These are phyloP conservation scores for Clitopilus passeckerianus DNA, from an alignment of 768 basidiomycete genomes.

Conservation along the genomic window DNA sequence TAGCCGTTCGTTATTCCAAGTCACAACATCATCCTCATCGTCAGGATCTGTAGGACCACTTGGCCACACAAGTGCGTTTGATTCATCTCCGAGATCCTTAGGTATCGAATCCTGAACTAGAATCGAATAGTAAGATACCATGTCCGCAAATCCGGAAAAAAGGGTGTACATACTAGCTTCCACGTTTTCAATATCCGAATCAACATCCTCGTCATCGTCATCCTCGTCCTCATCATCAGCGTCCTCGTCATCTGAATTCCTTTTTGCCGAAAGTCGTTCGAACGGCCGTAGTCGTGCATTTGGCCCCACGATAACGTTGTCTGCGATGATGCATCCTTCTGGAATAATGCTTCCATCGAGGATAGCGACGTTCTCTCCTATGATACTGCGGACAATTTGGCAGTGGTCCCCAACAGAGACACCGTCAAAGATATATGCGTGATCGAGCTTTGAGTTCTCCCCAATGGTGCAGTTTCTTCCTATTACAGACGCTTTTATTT, in stretches of 20 bases:
- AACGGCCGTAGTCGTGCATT: slow-evolving; percentile 62
- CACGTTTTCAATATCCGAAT: slow-evolving; percentile 64
- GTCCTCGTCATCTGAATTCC: slow-evolving; percentile 27
- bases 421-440: slow-evolving; percentile 83
- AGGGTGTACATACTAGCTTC: slow-evolving; percentile 49
- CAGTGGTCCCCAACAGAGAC: slow-evolving; percentile 67
- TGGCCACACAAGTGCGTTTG: slow-evolving; percentile 84
- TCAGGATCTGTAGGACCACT: slow-evolving; percentile 58
- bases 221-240: slow-evolving; percentile 29
- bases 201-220: slow-evolving; percentile 17
- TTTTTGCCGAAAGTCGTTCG: slow-evolving; percentile 62
- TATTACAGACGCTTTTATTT: slow-evolving; percentile 70
- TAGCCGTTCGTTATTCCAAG: slow-evolving; percentile 60
- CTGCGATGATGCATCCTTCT: slow-evolving; percentile 76
- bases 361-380: slow-evolving; percentile 75
- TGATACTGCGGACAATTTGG: slow-evolving; percentile 71
- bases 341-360: slow-evolving; percentile 63
- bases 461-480: slow-evolving; percentile 76
- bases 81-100: slow-evolving; percentile 56
- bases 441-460: slow-evolving; percentile 56
- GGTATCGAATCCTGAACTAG: slow-evolving; percentile 45
- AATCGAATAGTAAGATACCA: slow-evolving; percentile 1
- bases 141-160: neutral
- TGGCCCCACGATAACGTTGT: slow-evolving; percentile 78
- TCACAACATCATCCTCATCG: slow-evolving; percentile 58